Conservation (phyloP, 2,329 filamentous ascomycete species). For the Penicillium sp. region DNA sequence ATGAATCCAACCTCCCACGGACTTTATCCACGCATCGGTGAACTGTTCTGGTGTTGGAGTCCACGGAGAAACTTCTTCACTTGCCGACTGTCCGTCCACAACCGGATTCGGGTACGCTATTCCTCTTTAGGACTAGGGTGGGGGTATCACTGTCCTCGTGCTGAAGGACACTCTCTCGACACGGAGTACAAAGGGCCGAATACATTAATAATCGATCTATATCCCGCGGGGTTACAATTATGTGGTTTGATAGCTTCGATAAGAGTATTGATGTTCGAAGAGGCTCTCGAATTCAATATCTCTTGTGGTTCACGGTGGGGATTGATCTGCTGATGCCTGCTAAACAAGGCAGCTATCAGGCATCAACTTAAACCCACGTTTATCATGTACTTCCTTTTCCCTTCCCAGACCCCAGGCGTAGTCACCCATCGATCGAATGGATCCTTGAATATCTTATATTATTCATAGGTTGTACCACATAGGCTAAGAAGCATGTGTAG, state of each 20-base stretch:
- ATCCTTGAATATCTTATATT: neutral
- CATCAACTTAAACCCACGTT: neutral
- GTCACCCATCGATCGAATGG: too few relatives aligned
- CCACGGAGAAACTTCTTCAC: slow-evolving; percentile 30
- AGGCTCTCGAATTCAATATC: neutral
- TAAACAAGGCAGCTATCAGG: neutral
- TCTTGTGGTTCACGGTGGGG: neutral
- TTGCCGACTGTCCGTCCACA: slow-evolving; percentile 26
- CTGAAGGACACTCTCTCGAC: neutral
- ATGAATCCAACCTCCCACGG: slow-evolving; percentile 5
- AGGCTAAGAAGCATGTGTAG: neutral
- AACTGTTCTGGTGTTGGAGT: slow-evolving; percentile 33
- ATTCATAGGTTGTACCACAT: neutral
- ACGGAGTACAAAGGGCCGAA: slow-evolving; percentile 2
- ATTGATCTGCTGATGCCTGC: neutral
- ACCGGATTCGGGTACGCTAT: slow-evolving; percentile 33
- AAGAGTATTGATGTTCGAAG: neutral
- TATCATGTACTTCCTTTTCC: too few relatives aligned
- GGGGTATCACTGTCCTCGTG: slow-evolving; percentile 32
- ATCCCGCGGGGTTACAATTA: neutral
- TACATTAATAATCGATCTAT: neutral
- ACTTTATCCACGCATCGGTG: slow-evolving; percentile 32
- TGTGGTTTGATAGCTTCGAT: neutral
- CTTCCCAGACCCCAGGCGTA: too few relatives aligned
- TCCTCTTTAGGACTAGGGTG: slow-evolving; percentile 38